Evolutionary conservation across 1,139 yeast species (phyloP).

Genomic region (Arxiozyma slooffiae): DNA sequence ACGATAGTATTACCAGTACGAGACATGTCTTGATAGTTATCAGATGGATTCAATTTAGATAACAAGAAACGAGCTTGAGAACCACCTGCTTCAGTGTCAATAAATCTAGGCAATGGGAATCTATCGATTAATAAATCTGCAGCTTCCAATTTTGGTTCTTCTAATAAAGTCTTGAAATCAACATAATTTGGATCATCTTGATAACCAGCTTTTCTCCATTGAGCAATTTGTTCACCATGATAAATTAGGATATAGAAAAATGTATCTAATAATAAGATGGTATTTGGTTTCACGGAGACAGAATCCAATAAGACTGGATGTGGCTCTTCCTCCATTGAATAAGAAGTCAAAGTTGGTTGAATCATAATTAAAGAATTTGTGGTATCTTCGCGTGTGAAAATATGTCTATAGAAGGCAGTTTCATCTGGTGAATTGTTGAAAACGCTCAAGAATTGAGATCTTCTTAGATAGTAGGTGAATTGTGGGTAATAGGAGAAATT

Average conservation of each 20-base stretch:
- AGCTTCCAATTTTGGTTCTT: constrained; percentile 87
- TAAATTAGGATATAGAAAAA: constrained; percentile 92
- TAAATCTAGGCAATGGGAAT: constrained; percentile 93
- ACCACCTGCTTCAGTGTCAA: constrained; percentile 95
- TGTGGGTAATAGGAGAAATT: constrained; percentile 85
- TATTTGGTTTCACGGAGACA: constrained; percentile 82
- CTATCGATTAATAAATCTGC: constrained; percentile 84
- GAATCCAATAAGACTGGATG: constrained; percentile 93
- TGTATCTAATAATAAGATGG: constrained; percentile 80
- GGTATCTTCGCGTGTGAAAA: constrained; percentile 81
- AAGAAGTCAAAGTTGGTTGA: constrained; percentile 88
- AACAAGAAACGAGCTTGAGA: constrained; percentile 95
- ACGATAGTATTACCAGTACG: constrained; percentile 63
- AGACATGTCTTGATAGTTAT: constrained; percentile 60
- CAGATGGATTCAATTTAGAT: constrained; percentile 89
- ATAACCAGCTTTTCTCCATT: constrained; percentile 93
- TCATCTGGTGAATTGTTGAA: constrained; percentile 98
- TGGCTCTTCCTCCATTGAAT: constrained; percentile 76
- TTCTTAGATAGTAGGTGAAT: constrained; percentile 88
- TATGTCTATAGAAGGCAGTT: constrained; percentile 94
- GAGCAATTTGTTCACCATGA: constrained; percentile 91
- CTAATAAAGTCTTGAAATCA: constrained; percentile 75
- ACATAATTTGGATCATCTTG: constrained; percentile 86
- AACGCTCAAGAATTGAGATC: constrained; percentile 92
- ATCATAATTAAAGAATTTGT: constrained; percentile 93